Conservation (phyloP, 331 rosid species). For the Quercus lobata region DNA sequence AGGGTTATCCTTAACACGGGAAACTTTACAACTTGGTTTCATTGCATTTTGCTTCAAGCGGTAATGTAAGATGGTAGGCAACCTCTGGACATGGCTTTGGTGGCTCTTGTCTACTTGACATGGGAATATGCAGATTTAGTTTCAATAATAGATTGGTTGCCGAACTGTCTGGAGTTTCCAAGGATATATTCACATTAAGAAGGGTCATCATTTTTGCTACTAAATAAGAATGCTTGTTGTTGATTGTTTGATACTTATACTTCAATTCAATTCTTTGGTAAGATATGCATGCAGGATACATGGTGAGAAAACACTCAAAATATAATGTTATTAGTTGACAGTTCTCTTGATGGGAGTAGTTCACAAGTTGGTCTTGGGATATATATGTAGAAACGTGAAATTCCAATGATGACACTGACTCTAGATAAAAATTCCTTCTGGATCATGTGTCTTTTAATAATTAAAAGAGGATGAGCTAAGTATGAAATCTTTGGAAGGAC, state of each 20-base stretch:
- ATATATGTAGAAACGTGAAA: background rate
- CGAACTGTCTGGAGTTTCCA: conserved; percentile 3
- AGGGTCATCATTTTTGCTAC: background rate
- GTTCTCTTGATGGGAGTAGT: background rate
- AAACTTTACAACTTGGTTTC: conserved; percentile 16
- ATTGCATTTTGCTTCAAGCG: conserved; percentile 7
- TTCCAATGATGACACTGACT: background rate
- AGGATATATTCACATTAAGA: conserved; percentile 6
- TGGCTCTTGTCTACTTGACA: background rate
- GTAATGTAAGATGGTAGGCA: conserved; percentile 8
- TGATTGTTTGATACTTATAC: background rate
- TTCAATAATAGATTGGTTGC: conserved; percentile 2
- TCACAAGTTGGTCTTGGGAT: background rate
- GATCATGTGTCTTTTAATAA: background rate
- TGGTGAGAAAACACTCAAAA: background rate
- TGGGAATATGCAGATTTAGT: background rate
- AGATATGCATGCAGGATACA: background rate
- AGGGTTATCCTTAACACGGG: conserved; percentile 10
- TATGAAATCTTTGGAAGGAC: conserved; percentile 5
- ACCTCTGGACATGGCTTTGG: conserved; percentile 18
- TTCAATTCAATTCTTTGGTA: background rate
- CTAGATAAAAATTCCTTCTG: background rate
- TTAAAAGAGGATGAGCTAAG: background rate
- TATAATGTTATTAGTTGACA: background rate
- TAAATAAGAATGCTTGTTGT: background rate